These are phyloP conservation scores for Vaucheria bursata DNA, from an alignment of 352 stramenopile genomes.

Conservation along the genomic window DNA sequence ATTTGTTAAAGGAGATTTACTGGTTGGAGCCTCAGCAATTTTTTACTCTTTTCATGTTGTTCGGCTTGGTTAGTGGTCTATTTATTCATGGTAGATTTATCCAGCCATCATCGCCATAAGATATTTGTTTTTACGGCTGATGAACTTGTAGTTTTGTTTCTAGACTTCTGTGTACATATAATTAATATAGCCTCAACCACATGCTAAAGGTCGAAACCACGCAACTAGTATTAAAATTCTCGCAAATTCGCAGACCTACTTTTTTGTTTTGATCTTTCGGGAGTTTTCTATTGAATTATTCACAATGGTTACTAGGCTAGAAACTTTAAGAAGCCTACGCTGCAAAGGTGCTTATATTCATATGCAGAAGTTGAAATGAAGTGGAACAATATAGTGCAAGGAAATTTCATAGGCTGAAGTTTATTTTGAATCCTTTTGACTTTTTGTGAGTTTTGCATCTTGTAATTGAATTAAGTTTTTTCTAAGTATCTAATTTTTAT, in stretches of 20 bases:
- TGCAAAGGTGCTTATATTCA: too few relatives aligned
- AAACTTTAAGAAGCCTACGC: too few relatives aligned
- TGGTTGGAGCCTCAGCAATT: constrained; percentile 27
- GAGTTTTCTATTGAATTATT: too few relatives aligned
- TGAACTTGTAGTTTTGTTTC: background rate
- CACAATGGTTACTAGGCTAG: too few relatives aligned
- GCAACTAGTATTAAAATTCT: background rate
- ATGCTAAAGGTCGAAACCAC: background rate
- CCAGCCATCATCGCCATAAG: background rate
- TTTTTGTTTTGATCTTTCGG: too few relatives aligned
- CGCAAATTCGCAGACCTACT: background rate
- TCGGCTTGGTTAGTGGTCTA: constrained; percentile 25
- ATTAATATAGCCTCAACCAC: too few relatives aligned
- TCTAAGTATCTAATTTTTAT: background rate
- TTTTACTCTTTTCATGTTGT: constrained; percentile 46
- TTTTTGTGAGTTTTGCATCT: too few relatives aligned
- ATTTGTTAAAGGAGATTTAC: constrained; percentile 20
- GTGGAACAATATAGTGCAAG: too few relatives aligned
- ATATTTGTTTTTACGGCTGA: background rate
- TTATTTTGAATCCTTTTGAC: too few relatives aligned
- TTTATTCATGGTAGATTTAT: background rate
- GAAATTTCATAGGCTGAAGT: too few relatives aligned
- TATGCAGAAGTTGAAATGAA: too few relatives aligned
- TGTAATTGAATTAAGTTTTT: too few relatives aligned
- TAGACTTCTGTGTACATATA: background rate